These are phyloP conservation scores for Ustilago trichophora DNA, from an alignment of 1,284 basidiomycete genomes.

Conservation along the genomic window DNA sequence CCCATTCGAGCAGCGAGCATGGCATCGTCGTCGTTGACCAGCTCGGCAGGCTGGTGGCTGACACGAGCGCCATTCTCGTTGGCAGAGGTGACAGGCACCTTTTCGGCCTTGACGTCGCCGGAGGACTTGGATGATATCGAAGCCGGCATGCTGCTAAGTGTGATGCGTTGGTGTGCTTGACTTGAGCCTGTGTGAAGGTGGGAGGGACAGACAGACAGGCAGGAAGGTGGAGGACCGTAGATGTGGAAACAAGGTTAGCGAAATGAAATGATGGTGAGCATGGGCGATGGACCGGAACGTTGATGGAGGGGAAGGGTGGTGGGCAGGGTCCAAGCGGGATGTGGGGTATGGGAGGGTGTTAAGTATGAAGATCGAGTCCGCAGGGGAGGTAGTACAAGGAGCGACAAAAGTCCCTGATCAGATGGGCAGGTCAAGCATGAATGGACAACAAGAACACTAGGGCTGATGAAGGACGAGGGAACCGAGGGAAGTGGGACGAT, in stretches of 20 bases:
- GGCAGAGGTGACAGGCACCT: slow-evolving; percentile 17
- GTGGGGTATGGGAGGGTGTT: slow-evolving; percentile 9
- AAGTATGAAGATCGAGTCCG: slow-evolving; percentile 6
- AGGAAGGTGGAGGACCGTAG: neutral
- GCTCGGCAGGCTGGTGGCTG: slow-evolving; percentile 39
- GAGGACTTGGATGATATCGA: slow-evolving; percentile 45
- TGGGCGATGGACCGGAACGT: slow-evolving; percentile 2
- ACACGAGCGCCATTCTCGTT: slow-evolving; percentile 42
- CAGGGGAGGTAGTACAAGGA: neutral
- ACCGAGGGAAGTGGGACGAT: too few relatives aligned
- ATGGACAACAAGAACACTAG: too few relatives aligned
- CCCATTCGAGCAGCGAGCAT: slow-evolving; percentile 59
- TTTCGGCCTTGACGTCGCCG: slow-evolving; percentile 30
- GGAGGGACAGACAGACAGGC: neutral
- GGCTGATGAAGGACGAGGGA: too few relatives aligned
- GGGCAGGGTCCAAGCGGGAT: neutral
- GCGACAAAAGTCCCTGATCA: too few relatives aligned
- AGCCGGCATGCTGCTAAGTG: slow-evolving; percentile 36
- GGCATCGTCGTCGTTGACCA: slow-evolving; percentile 59
- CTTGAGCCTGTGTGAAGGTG: neutral
- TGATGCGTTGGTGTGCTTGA: too few relatives aligned
- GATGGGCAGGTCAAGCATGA: too few relatives aligned
- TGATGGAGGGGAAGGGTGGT: neutral
- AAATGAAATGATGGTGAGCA: slow-evolving; percentile 2
- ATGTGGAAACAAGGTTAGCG: slow-evolving; percentile 6